Conservation (phyloP, 768 basidiomycete species). For the Lentinula sp. region DNA sequence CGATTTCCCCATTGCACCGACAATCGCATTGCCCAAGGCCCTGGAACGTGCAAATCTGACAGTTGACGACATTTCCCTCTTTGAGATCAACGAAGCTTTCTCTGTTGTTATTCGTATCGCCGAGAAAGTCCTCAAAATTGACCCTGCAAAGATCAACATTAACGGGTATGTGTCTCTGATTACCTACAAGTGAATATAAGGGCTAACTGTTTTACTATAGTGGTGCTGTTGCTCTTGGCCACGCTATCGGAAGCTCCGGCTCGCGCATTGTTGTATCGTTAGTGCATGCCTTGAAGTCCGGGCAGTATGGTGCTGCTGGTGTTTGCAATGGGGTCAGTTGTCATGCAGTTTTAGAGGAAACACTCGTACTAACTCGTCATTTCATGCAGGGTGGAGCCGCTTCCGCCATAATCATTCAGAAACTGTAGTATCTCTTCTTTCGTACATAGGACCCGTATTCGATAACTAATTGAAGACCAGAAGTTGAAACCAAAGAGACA, state of each 20-base stretch:
- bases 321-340: slow-evolving; percentile 91
- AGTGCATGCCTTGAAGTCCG: slow-evolving; percentile 83
- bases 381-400: slow-evolving; percentile 73
- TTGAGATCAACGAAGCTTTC: slow-evolving; percentile 98
- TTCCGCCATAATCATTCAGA: slow-evolving; percentile 86
- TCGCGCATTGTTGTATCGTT: slow-evolving; percentile 92
- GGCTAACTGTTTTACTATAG: slow-evolving; percentile 34
- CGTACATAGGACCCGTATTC: slow-evolving; percentile 8
- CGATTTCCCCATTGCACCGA: slow-evolving; percentile 95
- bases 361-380: neutral
- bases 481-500: neutral
- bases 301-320: slow-evolving; percentile 92
- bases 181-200: slow-evolving; percentile 8
- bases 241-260: slow-evolving; percentile 96
- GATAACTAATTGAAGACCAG: slow-evolving; percentile 10
- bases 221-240: slow-evolving; percentile 93
- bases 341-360: neutral
- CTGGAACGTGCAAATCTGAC: slow-evolving; percentile 82
- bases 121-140: slow-evolving; percentile 81
- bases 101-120: slow-evolving; percentile 88
- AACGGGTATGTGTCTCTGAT: slow-evolving; percentile 56
- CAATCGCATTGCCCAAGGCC: slow-evolving; percentile 84
- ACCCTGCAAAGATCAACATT: slow-evolving; percentile 85
- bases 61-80: slow-evolving; percentile 79
- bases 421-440: slow-evolving; percentile 44